A percentile compares a stretch with the other conserved stretches of the same genome.
These are phyloP conservation scores for Mariannaea sp. DNA, from an alignment of 2,329 filamentous ascomycete genomes.

Conservation along the genomic window DNA sequence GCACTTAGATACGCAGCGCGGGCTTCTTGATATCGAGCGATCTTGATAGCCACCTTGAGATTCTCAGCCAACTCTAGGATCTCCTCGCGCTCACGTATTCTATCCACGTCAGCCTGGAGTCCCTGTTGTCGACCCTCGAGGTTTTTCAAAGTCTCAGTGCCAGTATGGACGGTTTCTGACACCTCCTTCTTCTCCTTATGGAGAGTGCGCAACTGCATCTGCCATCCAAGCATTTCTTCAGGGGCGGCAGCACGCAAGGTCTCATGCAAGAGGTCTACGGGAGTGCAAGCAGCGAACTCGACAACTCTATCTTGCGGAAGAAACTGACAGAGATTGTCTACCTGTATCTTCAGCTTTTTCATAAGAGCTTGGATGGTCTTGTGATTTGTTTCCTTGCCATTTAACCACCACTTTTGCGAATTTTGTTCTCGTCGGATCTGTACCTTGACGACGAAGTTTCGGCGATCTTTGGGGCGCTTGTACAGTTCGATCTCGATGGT, in stretches of 20 bases:
- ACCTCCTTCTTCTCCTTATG: constrained; percentile 70
- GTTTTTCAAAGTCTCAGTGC: constrained; percentile 66
- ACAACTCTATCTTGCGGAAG: constrained; percentile 94
- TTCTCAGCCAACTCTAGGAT: constrained; percentile 68
- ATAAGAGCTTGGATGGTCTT: constrained; percentile 71
- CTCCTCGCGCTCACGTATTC: constrained; percentile 74
- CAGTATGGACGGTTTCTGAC: constrained; percentile 60
- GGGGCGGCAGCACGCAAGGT: constrained; percentile 89
- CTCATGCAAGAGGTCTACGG: constrained; percentile 79
- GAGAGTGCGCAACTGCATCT: constrained; percentile 72
- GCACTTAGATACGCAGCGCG: constrained; percentile 53
- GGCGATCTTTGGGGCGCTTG: constrained; percentile 58
- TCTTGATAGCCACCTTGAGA: constrained; percentile 67
- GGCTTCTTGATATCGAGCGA: constrained; percentile 67
- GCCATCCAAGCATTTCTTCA: constrained; percentile 77
- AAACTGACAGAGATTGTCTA: constrained; percentile 98
- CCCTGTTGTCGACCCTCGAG: constrained; percentile 75
- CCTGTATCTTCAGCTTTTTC: constrained; percentile 80
- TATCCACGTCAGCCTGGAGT: constrained; percentile 81
- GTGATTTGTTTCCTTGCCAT: constrained; percentile 66
- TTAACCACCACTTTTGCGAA: constrained; percentile 76
- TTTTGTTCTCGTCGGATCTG: constrained; percentile 83
- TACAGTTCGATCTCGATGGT: constrained; percentile 91
- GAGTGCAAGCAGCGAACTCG: constrained; percentile 84
- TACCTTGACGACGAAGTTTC: constrained; percentile 76